Conservation (phyloP, 352 stramenopile species). For the Albugo candida region DNA sequence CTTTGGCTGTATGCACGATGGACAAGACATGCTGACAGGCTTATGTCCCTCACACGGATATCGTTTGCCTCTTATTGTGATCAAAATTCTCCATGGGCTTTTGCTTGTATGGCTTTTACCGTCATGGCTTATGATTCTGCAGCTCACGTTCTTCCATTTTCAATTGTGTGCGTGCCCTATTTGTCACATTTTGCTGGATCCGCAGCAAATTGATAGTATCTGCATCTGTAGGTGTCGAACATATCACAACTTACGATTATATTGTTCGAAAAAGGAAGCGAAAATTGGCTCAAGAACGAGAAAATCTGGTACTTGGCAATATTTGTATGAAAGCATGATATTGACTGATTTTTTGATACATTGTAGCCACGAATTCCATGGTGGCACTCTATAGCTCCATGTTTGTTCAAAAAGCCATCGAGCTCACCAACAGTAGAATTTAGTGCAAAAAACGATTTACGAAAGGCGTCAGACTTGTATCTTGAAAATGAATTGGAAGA, state of each 20-base stretch:
- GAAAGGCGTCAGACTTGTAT: too few relatives aligned
- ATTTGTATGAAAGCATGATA: too few relatives aligned
- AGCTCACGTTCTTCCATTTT: slow-evolving; percentile 68
- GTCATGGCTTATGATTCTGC: slow-evolving; percentile 59
- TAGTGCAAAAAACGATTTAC: too few relatives aligned
- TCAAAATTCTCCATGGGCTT: slow-evolving; percentile 42
- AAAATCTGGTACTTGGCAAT: too few relatives aligned
- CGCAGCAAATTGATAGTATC: background rate
- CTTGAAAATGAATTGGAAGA: too few relatives aligned
- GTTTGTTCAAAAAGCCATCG: too few relatives aligned
- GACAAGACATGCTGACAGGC: slow-evolving; percentile 20
- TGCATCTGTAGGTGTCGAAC: slow-evolving; percentile 29
- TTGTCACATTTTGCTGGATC: background rate
- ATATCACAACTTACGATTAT: slow-evolving; percentile 77
- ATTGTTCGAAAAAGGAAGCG: slow-evolving; percentile 70
- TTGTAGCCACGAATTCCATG: too few relatives aligned
- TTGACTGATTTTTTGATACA: too few relatives aligned
- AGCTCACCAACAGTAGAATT: too few relatives aligned
- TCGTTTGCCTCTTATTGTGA: slow-evolving; percentile 24
- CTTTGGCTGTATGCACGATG: slow-evolving; percentile 25
- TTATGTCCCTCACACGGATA: slow-evolving; percentile 36
- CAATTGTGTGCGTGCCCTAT: slow-evolving; percentile 45
- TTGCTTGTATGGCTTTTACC: slow-evolving; percentile 43
- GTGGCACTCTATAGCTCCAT: too few relatives aligned
- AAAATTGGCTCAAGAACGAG: slow-evolving; percentile 26